These are phyloP conservation scores for Boletus tomentosulus DNA, from an alignment of 768 basidiomycete species.

Conservation along the genomic window DNA sequence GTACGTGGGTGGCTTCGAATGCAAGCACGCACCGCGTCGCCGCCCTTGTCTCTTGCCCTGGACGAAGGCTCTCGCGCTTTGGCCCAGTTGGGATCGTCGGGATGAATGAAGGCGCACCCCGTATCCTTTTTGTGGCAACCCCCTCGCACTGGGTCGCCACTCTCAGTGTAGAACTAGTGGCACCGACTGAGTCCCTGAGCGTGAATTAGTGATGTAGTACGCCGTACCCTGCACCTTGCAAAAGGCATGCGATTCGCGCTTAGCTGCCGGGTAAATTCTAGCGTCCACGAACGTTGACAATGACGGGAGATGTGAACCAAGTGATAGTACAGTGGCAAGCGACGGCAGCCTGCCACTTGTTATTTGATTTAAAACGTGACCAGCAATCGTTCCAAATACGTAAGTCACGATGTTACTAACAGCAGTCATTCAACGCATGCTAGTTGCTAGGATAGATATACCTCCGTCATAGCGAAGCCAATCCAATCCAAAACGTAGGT, in stretches of 20 bases:
- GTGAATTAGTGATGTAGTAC: slow-evolving; percentile 3
- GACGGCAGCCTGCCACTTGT: neutral
- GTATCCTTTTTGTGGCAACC: slow-evolving; percentile 24
- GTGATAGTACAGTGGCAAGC: neutral
- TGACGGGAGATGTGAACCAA: neutral
- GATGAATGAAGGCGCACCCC: slow-evolving; percentile 31
- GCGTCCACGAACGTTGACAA: neutral
- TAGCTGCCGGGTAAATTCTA: neutral
- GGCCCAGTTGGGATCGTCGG: slow-evolving; percentile 22
- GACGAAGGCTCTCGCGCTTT: slow-evolving; percentile 11
- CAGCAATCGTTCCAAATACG: no score
- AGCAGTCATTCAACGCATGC: neutral
- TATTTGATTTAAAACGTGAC: neutral
- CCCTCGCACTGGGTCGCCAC: slow-evolving; percentile 21
- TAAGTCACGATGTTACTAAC: no score
- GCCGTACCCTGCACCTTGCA: slow-evolving; percentile 23
- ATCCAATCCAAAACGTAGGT: slow-evolving; percentile 11
- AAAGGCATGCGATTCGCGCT: slow-evolving; percentile 24
- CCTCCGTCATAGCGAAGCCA: neutral
- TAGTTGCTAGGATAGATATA: neutral
- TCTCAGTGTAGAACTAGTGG: slow-evolving; percentile 28
- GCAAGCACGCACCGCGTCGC: slow-evolving; percentile 15
- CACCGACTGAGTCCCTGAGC: neutral
- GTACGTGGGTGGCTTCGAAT: neutral
- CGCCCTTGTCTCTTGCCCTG: slow-evolving; percentile 12